Conservation (phyloP, 768 basidiomycete species). For the Psilocybe subaeruginosa region DNA sequence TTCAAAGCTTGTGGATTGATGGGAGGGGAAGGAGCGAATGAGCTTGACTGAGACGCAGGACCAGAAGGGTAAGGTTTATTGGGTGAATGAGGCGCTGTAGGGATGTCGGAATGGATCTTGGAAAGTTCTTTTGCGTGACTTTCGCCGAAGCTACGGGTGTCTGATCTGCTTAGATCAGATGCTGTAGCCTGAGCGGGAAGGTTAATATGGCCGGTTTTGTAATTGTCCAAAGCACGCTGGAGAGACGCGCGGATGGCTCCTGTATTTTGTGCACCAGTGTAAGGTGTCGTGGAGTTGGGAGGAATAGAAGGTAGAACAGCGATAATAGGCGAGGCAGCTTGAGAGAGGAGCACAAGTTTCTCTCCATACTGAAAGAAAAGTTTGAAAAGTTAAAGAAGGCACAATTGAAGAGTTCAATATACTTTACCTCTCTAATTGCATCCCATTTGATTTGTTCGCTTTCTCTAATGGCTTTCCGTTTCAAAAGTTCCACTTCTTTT, state of each 20-base stretch:
- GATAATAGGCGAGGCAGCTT: constrained; percentile 68
- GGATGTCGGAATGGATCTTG: constrained; percentile 43
- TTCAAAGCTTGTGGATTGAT: constrained; percentile 38
- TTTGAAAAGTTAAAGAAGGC: not conserved
- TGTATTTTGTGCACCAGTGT: constrained; percentile 63
- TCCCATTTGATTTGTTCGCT: constrained; percentile 82
- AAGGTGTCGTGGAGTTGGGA: constrained; percentile 56
- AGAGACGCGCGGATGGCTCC: constrained; percentile 73
- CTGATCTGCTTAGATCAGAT: constrained; percentile 67
- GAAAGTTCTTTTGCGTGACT: constrained; percentile 79
- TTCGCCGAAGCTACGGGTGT: constrained; percentile 84
- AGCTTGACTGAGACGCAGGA: constrained; percentile 19
- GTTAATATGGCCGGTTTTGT: constrained; percentile 66
- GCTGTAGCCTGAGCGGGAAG: constrained; percentile 48
- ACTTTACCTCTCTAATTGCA: constrained; percentile 72
- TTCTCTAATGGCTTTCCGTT: constrained; percentile 75
- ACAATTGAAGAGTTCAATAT: not conserved
- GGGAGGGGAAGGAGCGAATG: constrained; percentile 26
- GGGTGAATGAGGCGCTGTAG: constrained; percentile 20
- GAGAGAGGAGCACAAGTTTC: constrained; percentile 73
- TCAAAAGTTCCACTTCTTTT: constrained; percentile 69
- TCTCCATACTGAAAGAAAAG: constrained; percentile 66
- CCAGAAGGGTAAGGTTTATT: constrained; percentile 25
- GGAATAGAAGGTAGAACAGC: constrained; percentile 69
- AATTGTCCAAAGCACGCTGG: constrained; percentile 79